Evolutionary conservation across 129 eudicot species (phyloP).

Genomic region (Centella asiatica): DNA sequence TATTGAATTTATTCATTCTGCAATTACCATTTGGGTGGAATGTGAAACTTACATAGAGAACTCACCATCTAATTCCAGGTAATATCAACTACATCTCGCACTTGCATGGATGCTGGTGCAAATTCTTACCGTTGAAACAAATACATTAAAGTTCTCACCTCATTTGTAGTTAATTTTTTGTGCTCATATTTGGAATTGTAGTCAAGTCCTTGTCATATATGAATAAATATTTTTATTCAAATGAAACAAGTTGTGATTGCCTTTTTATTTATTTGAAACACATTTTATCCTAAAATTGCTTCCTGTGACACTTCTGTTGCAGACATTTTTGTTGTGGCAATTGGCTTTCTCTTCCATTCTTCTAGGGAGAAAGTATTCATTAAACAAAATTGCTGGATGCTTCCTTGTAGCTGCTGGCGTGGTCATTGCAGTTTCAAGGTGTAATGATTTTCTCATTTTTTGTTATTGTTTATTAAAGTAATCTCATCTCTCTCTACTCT

Average conservation of each 20-base stretch:
- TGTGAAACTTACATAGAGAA: too few species aligned
- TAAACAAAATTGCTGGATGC: slow-evolving; percentile 65
- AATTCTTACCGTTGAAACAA: neutral
- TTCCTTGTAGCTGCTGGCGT: slow-evolving; percentile 89
- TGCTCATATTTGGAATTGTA: neutral
- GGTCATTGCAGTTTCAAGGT: slow-evolving; percentile 78
- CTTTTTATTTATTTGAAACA: neutral
- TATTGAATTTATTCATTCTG: neutral
- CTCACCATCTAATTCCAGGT: neutral
- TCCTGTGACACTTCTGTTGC: slow-evolving; percentile 28
- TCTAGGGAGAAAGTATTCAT: slow-evolving; percentile 64
- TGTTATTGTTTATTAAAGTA: neutral
- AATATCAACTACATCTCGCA: neutral
- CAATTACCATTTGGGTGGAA: too few species aligned
- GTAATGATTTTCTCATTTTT: slow-evolving; percentile 5
- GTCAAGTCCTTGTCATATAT: neutral
- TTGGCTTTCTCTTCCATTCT: slow-evolving; percentile 60
- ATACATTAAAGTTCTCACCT: neutral
- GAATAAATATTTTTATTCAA: neutral
- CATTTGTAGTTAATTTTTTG: neutral
- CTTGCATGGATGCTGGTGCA: neutral
- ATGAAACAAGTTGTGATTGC: neutral
- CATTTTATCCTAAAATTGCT: slow-evolving; percentile 10
- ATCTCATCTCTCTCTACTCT: too few species aligned
- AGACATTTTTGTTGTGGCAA: slow-evolving; percentile 97